A percentile compares a stretch with the other conserved stretches of the same genome.
These are phyloP conservation scores for Rhinocladiella mackenziei DNA, from an alignment of 2,329 filamentous ascomycete genomes.

Conservation along the genomic window DNA sequence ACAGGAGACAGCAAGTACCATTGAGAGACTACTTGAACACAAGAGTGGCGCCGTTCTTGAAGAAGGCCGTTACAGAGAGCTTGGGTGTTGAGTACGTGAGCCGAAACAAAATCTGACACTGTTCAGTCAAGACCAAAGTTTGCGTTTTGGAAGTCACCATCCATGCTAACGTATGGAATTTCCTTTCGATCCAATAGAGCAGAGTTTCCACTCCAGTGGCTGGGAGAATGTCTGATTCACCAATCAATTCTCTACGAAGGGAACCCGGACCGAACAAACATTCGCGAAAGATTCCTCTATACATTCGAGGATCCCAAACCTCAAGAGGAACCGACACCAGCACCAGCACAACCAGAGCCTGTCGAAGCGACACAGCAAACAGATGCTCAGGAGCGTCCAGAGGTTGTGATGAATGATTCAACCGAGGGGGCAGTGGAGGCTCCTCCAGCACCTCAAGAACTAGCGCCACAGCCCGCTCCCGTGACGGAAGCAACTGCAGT, in stretches of 20 bases:
- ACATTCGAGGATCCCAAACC: slow-evolving; percentile 25
- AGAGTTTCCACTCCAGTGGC: slow-evolving; percentile 30
- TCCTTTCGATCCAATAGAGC: slow-evolving; percentile 16
- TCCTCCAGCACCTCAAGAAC: background rate
- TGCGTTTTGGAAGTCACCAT: too few relatives aligned
- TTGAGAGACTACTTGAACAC: slow-evolving; percentile 29
- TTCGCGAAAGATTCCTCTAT: slow-evolving; percentile 28
- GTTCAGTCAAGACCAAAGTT: too few relatives aligned
- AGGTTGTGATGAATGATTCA: slow-evolving; percentile 12
- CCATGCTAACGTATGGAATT: background rate
- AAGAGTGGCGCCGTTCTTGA: slow-evolving; percentile 27
- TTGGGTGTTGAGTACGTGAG: slow-evolving; percentile 26
- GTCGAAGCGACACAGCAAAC: slow-evolving; percentile 2
- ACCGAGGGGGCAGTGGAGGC: background rate
- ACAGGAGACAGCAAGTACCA: slow-evolving; percentile 25
- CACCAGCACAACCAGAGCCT: slow-evolving; percentile 6
- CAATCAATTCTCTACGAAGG: slow-evolving; percentile 30
- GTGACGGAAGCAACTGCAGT: slow-evolving; percentile 4
- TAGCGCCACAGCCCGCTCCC: slow-evolving; percentile 1
- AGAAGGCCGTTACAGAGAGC: slow-evolving; percentile 28
- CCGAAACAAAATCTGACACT: too few relatives aligned
- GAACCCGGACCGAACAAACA: slow-evolving; percentile 28
- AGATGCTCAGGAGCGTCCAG: slow-evolving; percentile 1
- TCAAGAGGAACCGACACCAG: slow-evolving; percentile 10
- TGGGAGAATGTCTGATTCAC: slow-evolving; percentile 30